Conservation (phyloP, 2,329 filamentous ascomycete genomes). For the Alternaria infectoria region DNA sequence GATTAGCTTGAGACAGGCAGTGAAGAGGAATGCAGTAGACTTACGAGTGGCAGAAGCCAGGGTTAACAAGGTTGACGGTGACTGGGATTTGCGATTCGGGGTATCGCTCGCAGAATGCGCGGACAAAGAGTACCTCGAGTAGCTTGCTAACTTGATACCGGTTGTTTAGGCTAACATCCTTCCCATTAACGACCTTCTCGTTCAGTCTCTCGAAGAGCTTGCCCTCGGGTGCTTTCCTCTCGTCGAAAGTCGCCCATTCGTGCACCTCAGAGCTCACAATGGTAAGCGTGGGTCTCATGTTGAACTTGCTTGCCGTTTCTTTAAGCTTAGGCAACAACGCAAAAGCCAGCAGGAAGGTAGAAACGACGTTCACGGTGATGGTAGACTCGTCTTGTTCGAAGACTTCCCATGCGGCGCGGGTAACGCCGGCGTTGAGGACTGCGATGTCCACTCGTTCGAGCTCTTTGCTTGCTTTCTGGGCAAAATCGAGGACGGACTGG, state of each 20-base stretch:
- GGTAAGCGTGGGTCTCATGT: constrained; percentile 35
- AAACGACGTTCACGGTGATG: constrained; percentile 50
- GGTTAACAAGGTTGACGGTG: constrained; percentile 42
- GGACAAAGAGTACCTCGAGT: constrained; percentile 34
- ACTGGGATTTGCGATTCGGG: constrained; percentile 30
- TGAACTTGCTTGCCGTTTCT: constrained; percentile 28
- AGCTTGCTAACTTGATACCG: constrained; percentile 43
- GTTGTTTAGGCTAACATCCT: constrained; percentile 15
- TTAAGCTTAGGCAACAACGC: constrained; percentile 36
- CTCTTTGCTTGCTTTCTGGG: constrained; percentile 22
- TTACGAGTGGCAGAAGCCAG: constrained; percentile 44
- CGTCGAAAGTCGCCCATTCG: constrained; percentile 29
- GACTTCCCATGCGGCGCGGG: constrained; percentile 28
- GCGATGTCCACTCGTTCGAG: constrained; percentile 46
- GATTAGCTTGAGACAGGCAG: not conserved
- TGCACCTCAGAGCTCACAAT: constrained; percentile 45
- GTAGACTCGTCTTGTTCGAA: constrained; percentile 40
- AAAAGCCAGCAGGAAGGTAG: constrained; percentile 47
- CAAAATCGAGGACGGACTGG: constrained; percentile 47
- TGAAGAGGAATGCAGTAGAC: not conserved
- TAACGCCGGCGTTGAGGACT: constrained; percentile 50
- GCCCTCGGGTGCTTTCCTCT: constrained; percentile 31
- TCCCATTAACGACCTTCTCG: constrained; percentile 8
- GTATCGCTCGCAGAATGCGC: constrained; percentile 28
- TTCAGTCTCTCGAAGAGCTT: constrained; percentile 39